Conservation (phyloP, 2,329 filamentous ascomycete genomes). For the Fusarium denticulatum region DNA sequence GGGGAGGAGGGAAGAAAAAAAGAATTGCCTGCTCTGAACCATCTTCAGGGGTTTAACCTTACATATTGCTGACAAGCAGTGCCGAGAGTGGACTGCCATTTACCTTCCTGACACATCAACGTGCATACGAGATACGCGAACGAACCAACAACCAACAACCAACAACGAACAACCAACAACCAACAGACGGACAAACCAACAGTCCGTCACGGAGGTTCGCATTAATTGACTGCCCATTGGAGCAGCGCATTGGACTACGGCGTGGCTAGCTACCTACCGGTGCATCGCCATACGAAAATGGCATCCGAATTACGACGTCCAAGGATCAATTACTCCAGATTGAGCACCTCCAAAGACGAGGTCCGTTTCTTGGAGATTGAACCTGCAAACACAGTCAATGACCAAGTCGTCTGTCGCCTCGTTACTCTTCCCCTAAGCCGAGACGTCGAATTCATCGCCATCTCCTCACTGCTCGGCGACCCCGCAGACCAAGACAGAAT, state of each 20-base stretch:
- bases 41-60: background rate
- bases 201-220: background rate
- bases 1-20: background rate
- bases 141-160: background rate
- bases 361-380: conserved; percentile 49
- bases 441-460: conserved; percentile 43
- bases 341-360: conserved; percentile 35
- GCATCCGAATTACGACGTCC: conserved; percentile 5
- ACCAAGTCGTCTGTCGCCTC: conserved; percentile 48
- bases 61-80: background rate
- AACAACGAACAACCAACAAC: background rate
- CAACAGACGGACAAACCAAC: background rate
- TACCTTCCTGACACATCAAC: background rate
- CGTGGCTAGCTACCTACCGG: background rate
- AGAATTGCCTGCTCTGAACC: conserved; percentile 1
- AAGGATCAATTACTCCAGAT: conserved; percentile 25
- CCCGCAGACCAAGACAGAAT: conserved; percentile 45
- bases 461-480: conserved; percentile 46
- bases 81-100: background rate
- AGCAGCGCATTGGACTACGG: background rate
- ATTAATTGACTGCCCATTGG: background rate
- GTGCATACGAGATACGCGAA: background rate
- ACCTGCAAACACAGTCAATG: conserved; percentile 40
- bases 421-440: conserved; percentile 44
- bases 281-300: conserved; percentile 12